Base-by-base conservation (phyloP, 768 basidiomycete species). In the Coprinopsis marcescibilis region DNA sequence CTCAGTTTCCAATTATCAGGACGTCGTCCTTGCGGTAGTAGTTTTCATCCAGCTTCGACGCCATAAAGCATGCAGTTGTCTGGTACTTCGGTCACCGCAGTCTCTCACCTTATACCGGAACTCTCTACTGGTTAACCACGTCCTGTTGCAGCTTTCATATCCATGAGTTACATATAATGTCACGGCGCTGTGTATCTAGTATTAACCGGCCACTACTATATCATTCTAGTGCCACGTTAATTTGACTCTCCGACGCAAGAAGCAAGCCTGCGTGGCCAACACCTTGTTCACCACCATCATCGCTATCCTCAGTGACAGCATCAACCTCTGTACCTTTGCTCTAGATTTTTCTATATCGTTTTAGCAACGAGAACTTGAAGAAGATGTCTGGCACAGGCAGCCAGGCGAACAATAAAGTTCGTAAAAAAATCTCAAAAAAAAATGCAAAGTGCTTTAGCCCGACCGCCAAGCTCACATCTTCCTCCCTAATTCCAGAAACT, bases 231-330 rank as follows among this genome's bases (percentile, higher is more conserved):
- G 67, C 64, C 65, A 69, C 64, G 65, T 61, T 61, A 51, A 68
- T 65, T 76, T 76, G 71, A 76, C 73, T 76, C 74, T 76, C 75
- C 74, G 74, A 75, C 74, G 52, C 57, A 59, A 63, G 53, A 55
- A 55, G 62, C 58, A 60, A 54, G 36, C 52, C 43, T 47, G 49
- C 52, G 23, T 51, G 48, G 41, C 29, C 45, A 39, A 36, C 48
- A 34, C 43, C 39, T 40, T 47, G 43, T 46, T 38, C 46, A 45
- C 46, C 45, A 39, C 36, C 51, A 39, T 49, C 49, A 44, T 52
- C 55, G 55, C 46, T 57, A 56, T 64, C 63, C 61, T 65, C 55
- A 57, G 42, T 34, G 29, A 38, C 37, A 40, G 29, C 56, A 45
- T 40, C 50, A 38, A 39, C 50, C 48, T 43, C 53, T 37, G 53